phyloP scores from a whole-genome alignment of 208 protist genomes.

The Crithidia fasciculata region DNA sequence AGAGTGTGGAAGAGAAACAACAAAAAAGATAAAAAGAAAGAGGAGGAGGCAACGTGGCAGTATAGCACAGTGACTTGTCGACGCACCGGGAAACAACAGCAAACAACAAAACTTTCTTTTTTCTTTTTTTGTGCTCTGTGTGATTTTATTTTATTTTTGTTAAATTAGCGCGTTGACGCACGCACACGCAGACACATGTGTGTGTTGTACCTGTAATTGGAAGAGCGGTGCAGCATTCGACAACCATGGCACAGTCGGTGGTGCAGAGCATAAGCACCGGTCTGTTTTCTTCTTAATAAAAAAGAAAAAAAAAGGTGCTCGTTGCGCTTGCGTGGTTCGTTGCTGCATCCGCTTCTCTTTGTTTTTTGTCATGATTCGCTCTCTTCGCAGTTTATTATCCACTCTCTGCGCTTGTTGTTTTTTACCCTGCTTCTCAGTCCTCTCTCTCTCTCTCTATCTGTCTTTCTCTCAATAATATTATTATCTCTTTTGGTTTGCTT shows the following conservation, averaged over 20 bases:
- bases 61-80: too few relatives aligned
- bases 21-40: too few relatives aligned
- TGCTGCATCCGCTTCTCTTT: not conserved
- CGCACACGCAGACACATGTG: not conserved
- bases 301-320: not conserved
- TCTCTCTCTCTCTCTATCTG: conserved; percentile 4
- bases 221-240: too few relatives aligned
- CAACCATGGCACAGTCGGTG: too few relatives aligned
- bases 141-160: not conserved
- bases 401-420: not conserved
- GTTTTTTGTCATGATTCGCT: conserved; percentile 4
- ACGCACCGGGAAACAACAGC: too few relatives aligned
- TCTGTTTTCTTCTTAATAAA: not conserved
- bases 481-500: not conserved
- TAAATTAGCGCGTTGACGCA: not conserved
- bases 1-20: too few relatives aligned
- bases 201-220: not conserved
- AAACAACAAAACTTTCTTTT: not conserved
- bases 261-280: too few relatives aligned
- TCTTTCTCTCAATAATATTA: not conserved
- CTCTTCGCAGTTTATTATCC: too few relatives aligned
- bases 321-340: too few relatives aligned
- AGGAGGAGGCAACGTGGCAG: too few relatives aligned
- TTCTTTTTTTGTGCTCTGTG: not conserved
- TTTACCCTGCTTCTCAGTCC: not conserved